These are phyloP conservation scores for Chaetomium fimeti DNA, from an alignment of 495 filamentous ascomycete genomes.

Conservation along the genomic window DNA sequence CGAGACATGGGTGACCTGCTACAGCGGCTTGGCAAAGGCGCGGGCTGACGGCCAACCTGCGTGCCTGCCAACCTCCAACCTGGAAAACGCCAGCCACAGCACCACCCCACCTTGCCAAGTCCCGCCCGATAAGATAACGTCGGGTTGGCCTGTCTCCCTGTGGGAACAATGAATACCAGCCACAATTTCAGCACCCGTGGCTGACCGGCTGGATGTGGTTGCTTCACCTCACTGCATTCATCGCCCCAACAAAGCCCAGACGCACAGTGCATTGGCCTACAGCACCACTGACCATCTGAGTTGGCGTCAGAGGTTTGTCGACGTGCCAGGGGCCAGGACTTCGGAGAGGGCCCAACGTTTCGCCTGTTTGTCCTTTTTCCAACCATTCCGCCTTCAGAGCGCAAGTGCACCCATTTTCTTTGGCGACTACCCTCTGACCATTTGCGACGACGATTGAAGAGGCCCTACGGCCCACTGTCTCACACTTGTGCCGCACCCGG, in stretches of 20 bases:
- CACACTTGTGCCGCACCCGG: conserved; percentile 20
- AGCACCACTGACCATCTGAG: neutral
- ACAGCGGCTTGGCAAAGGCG: conserved; percentile 21
- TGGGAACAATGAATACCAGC: neutral
- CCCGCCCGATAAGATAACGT: conserved; percentile 9
- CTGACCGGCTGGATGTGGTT: neutral
- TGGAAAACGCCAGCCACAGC: conserved; percentile 12
- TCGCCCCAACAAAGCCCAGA: neutral
- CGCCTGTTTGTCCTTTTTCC: conserved; percentile 1
- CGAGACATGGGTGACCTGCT: conserved; percentile 23
- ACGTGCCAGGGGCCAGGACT: conserved; percentile 2
- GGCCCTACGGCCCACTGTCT: conserved; percentile 16
- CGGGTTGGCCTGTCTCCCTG: neutral
- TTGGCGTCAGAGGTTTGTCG: conserved; percentile 5
- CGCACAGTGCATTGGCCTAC: conserved; percentile 11
- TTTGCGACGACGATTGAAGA: conserved; percentile 8
- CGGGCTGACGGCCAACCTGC: conserved; percentile 11
- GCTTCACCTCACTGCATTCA: too few relatives aligned
- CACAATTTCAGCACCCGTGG: neutral
- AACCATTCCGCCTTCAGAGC: conserved; percentile 5
- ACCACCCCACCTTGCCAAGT: neutral
- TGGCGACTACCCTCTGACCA: conserved; percentile 18
- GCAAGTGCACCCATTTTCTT: conserved; percentile 13
- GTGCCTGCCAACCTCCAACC: neutral
- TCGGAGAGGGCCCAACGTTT: neutral